These are phyloP conservation scores for Cordyceps militaris DNA, from an alignment of 2,329 filamentous ascomycete genomes.

Conservation along the genomic window DNA sequence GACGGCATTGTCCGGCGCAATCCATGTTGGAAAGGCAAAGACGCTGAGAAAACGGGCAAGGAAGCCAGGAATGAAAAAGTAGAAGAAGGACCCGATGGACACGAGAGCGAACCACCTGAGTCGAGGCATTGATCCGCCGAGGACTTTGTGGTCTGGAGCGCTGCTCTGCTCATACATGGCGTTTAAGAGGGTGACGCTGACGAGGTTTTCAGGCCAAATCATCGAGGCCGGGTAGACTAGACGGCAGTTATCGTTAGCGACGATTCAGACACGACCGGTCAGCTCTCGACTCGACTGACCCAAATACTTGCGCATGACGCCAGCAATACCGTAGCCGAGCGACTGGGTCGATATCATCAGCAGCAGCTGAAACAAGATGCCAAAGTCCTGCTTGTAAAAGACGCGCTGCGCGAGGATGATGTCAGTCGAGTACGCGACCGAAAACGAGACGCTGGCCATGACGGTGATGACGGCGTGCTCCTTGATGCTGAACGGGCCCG, in stretches of 20 bases:
- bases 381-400: conserved; percentile 66
- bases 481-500: conserved; percentile 63
- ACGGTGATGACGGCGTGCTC: conserved; percentile 62
- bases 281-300: too few species aligned
- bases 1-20: conserved; percentile 58
- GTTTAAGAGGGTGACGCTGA: conserved; percentile 60
- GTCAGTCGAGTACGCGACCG: conserved; percentile 65
- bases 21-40: conserved; percentile 67
- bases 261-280: not conserved
- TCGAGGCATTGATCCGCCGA: conserved; percentile 59
- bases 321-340: conserved; percentile 62
- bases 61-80: conserved; percentile 64
- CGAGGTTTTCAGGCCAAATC: conserved; percentile 67
- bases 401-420: conserved; percentile 64
- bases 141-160: conserved; percentile 39
- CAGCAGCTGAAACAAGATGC: conserved; percentile 58
- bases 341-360: conserved; percentile 63
- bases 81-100: conserved; percentile 51
- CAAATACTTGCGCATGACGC: conserved; percentile 58
- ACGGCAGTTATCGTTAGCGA: not conserved
- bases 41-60: conserved; percentile 62
- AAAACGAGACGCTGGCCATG: conserved; percentile 66
- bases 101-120: conserved; percentile 58
- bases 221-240: conserved; percentile 59
- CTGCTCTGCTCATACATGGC: conserved; percentile 61